A percentile compares a stretch with the other conserved stretches of the same genome.
Evolutionary conservation across 1,284 basidiomycete genomes (phyloP).

Genomic region (Exobasidium cylindrosporum): DNA sequence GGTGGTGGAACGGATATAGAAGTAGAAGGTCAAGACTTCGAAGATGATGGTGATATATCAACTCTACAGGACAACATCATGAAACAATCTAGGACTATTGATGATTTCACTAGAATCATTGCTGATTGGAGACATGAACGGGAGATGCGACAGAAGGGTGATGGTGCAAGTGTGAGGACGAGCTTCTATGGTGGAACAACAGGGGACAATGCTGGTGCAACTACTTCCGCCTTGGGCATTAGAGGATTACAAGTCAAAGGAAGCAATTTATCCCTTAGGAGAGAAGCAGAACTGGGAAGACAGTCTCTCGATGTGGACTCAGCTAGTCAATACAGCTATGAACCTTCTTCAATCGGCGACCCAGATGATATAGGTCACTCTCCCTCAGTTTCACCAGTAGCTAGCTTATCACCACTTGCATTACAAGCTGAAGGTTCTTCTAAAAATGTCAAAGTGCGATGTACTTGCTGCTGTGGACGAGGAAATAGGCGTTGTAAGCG

Average conservation of each 20-base stretch:
- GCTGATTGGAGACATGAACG: conserved; percentile 32
- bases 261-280: not conserved
- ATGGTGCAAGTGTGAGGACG: not conserved
- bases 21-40: not conserved
- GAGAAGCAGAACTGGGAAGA: not conserved
- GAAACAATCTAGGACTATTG: conserved; percentile 40
- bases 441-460: conserved; percentile 15
- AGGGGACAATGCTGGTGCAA: conserved; percentile 2
- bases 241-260: not conserved
- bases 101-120: conserved; percentile 49
- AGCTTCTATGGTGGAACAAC: not conserved
- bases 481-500: conserved; percentile 32
- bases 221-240: not conserved
- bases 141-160: conserved; percentile 1
- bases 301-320: not conserved
- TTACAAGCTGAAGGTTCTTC: not conserved
- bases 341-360: conserved; percentile 6
- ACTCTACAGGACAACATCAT: conserved; percentile 36
- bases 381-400: not conserved
- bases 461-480: conserved; percentile 45
- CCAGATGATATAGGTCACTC: not conserved
- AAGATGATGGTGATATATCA: conserved; percentile 7
- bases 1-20: not conserved
- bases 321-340: conserved; percentile 18
- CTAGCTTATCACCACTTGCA: not conserved